Evolutionary conservation across 2,329 filamentous ascomycete species (phyloP), one percentile per base, ranked within the genome.

Genomic region (Dothideomycetes sp.): DNA sequence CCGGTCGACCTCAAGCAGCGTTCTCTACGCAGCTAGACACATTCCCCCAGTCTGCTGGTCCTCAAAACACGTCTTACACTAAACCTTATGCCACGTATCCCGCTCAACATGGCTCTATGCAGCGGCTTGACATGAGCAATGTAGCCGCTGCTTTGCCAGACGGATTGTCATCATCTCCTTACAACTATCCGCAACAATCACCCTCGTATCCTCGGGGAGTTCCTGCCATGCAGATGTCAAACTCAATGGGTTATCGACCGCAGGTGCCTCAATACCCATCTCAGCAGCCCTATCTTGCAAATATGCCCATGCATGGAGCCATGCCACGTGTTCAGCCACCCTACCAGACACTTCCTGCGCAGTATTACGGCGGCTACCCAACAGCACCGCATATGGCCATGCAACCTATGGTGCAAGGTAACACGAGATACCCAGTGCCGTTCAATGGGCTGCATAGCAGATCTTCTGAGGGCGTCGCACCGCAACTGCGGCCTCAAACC

Each of bases 121-220:
- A 38, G 17, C 28, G 29, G 9, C n/a, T 43, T 8, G 41, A 38
- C 24, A 43, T 43, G 41, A 29, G 16, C 27, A 15, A 33, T 9
- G 10, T 43, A 16, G 33, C 24, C 11, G 18, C 4, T 19, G 33
- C 40, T 8, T n/a, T 42, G 20, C 40, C 40, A 10, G 40, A 28
- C 4, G 11, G 31, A 28, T 12, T 17, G 17, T 10, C 23, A 6
- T 16, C 18, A n/a, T 19, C 39, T 2, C 2, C 18, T 1, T 13
- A 19, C 22, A 22, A 15, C 8, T 39, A 19, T n/a, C 1, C 28
- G 1, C 27, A 23, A 10, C 36, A 31, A 24, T 9, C 25, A 30
- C 25, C 24, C 9, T 13, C 35, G 6, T 27, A 30, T n/a, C 6
- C 13, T 10, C 13, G 18, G 15, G 28, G 27, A 23, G 13, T 37